Percentiles rank a stretch among this genome's conserved stretches.
phyloP scores from a whole-genome alignment of 2,329 filamentous ascomycete species.

The Penicillium freii region DNA sequence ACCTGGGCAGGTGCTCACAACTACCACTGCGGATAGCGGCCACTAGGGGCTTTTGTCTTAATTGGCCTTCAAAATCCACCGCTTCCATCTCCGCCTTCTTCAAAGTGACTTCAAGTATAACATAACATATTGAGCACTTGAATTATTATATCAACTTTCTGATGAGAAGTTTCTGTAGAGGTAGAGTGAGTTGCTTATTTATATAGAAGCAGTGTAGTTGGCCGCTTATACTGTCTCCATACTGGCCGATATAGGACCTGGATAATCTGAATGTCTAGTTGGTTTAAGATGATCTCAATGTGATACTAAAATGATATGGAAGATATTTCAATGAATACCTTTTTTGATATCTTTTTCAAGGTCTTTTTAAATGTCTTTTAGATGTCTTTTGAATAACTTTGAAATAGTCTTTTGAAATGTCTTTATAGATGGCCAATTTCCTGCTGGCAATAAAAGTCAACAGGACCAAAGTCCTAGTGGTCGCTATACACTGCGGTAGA shows the following conservation, averaged over 20 bases:
- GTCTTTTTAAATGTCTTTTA: background rate
- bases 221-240: background rate
- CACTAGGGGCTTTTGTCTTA: rapidly evolving
- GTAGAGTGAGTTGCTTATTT: background rate
- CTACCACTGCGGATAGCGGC: background rate
- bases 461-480: background rate
- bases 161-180: too few relatives aligned
- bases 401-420: background rate
- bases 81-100: background rate
- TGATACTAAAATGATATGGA: background rate
- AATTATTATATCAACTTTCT: too few relatives aligned
- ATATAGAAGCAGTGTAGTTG: background rate
- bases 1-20: background rate
- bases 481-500: background rate
- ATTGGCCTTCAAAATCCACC: background rate
- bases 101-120: too few relatives aligned
- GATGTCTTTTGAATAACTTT: too few relatives aligned
- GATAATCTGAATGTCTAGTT: background rate
- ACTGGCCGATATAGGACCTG: background rate
- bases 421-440: background rate
- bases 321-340: background rate
- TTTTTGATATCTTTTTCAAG: background rate
- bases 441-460: background rate
- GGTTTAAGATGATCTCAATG: background rate
- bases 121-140: background rate